Base-by-base conservation (phyloP, 345 rosid species). In the Acer saccharum region DNA sequence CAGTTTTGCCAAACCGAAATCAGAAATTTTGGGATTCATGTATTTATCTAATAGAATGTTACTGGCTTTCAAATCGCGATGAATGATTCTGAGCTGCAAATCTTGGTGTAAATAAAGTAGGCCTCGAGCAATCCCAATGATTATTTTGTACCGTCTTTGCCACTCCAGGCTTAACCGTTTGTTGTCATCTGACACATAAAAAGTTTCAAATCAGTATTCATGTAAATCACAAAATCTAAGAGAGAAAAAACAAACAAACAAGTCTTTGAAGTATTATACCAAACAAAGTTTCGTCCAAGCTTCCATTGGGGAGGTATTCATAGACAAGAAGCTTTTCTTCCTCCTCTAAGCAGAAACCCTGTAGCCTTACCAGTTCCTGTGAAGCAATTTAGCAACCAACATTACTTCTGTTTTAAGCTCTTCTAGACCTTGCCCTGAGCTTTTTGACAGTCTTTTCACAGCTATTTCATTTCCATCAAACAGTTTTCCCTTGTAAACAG, bases 341-440 rank as follows among this genome's bases (percentile, higher is more conserved):
- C 66, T 82, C 83, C 76, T 84, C 85, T 46, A 81, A 66, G 78
- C 83, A 86, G 73, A 86, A 86, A 41, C 88, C 89, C 16, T 81
- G 25, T 76, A 88, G 68, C 82, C 76, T 83, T 12, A 86, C 89
- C 9, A 88, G 78, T 88, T 88, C n/a, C 82, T 78, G 12, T 88
- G 88, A 76, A 71, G 52, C 58, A 87, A 69, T 57, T 79, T 84
- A 18, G 86, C 85, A 14, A 83, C 79, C 66, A 81, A 73, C 74
- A 77, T 41, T 8, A 87, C 88, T 76, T 87, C 86, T 29, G 86
- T 84, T 77, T 77, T 82, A 69, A 87, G 81, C 77, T 84, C 83
- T 71, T 72, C 68, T 46, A 81, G 65, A n/a, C 84, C 87, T 79
- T 86, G 86, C 18, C 65, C 78, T 18, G 84, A 76, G 67, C 61